Base-by-base conservation (phyloP, 2,329 filamentous ascomycete species). In the Volutella citrinella region DNA sequence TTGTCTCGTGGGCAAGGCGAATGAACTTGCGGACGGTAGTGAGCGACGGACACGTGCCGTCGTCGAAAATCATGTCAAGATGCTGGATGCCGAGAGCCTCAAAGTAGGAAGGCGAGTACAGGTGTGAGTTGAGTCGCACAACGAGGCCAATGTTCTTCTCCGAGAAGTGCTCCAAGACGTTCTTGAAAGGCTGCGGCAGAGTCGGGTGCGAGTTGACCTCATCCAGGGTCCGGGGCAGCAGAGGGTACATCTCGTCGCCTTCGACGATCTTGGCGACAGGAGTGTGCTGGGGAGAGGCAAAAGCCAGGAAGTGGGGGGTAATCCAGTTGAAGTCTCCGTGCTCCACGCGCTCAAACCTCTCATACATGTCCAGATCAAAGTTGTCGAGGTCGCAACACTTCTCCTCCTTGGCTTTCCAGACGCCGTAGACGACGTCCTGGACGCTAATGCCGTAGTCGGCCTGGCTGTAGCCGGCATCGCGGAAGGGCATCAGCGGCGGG, bases 301-400 rank as follows among this genome's bases (percentile, higher is more conserved):
- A 97, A 15, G 93, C 93, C 32, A 98, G 77, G 68, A 98, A 98
- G 56, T 90, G 74, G 8, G 91, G 90, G 6, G 90, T 95, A 39
- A 98, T 78, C 93, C 93, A 98, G 77, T 98, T 98, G 83, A 98
- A 98, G 67, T 98, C 93, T 45, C 93, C 93, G 72, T 96, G 89
- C 60, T 98, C 93, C 14, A 98, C 93, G 38, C 93, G 79, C 68
- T 98, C 93, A 54, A 80, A 98, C 59, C 79, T 84, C 67, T 98
- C 93, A 60, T 98, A 98, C 78, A 96, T 88, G 66, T 96, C 90
- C 14, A 98, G 76, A 54, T 91, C 90, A 59, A 98, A 98, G 59
- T 93, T 88, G 59, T 94, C 89, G 40, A 98, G 71, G 34, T 87
- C 86, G 57, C 90, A 94, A 54, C 95, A 82, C 29, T 85, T 84